These are phyloP conservation scores for Cercospora citrullina DNA, from an alignment of 2,329 filamentous ascomycete species.

Conservation along the genomic window DNA sequence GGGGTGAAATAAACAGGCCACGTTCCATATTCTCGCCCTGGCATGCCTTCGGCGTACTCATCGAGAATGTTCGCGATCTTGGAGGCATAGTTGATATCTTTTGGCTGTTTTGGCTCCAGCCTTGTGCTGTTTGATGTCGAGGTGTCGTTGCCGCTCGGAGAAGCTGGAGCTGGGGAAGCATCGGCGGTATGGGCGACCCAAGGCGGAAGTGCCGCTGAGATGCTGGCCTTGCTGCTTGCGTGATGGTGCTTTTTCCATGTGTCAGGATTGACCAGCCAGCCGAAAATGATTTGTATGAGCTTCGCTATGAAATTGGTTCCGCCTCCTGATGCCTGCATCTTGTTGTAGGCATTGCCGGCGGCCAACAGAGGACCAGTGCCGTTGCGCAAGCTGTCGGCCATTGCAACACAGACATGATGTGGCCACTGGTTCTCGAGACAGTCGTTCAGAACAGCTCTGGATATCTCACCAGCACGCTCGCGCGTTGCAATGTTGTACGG, in stretches of 20 bases:
- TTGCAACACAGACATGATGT: no score
- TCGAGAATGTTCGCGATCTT: not conserved
- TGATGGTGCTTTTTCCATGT: not conserved
- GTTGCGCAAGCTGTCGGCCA: no score
- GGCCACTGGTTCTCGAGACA: no score
- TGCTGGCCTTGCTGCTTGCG: not conserved
- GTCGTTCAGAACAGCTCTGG: no score
- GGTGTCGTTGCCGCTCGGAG: not conserved
- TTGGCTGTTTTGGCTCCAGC: not conserved
- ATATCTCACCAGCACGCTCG: no score
- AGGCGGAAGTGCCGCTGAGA: not conserved
- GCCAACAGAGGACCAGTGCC: no score
- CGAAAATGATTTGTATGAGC: not conserved
- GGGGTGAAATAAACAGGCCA: not conserved
- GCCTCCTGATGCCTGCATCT: no score
- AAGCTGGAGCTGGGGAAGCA: not conserved
- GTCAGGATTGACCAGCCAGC: not conserved
- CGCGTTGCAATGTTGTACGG: no score
- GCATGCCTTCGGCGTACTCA: not conserved
- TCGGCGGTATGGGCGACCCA: not conserved
- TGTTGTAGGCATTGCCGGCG: no score
- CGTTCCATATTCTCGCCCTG: not conserved
- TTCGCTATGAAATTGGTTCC: no score
- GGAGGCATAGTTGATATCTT: not conserved
- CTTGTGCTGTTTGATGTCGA: not conserved